These are phyloP conservation scores for Grosmannia serpens DNA, from an alignment of 2,329 filamentous ascomycete genomes.

Conservation along the genomic window DNA sequence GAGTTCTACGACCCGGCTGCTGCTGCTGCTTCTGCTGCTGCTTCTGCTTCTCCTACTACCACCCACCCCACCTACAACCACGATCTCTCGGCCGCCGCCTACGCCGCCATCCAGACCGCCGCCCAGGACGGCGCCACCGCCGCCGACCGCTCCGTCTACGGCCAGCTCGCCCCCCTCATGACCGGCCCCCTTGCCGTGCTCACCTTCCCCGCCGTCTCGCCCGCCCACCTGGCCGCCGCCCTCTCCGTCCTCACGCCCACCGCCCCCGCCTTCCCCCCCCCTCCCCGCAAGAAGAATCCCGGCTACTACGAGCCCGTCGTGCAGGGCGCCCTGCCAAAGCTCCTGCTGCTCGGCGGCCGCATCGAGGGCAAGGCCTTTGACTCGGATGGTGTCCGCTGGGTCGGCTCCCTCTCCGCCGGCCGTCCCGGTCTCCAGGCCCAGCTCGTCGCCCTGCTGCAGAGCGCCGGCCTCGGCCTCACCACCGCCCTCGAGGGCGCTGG, in stretches of 20 bases:
- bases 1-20: slow-evolving; percentile 61
- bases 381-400: slow-evolving; percentile 51
- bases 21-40: too few relatives aligned
- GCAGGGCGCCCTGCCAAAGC: slow-evolving; percentile 73
- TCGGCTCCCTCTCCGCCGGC: slow-evolving; percentile 68
- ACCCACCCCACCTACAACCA: slow-evolving; percentile 28
- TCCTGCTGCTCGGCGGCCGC: slow-evolving; percentile 75
- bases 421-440: slow-evolving; percentile 70
- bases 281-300: slow-evolving; percentile 62
- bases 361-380: slow-evolving; percentile 83
- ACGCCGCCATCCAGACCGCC: slow-evolving; percentile 23
- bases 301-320: slow-evolving; percentile 70
- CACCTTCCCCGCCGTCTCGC: slow-evolving; percentile 71
- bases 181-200: slow-evolving; percentile 72
- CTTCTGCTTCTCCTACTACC: too few relatives aligned
- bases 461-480: slow-evolving; percentile 66
- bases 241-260: slow-evolving; percentile 67
- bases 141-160: slow-evolving; percentile 31
- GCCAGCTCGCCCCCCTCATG: slow-evolving; percentile 61
- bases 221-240: slow-evolving; percentile 70
- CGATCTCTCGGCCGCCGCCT: slow-evolving; percentile 43
- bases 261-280: slow-evolving; percentile 63
- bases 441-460: slow-evolving; percentile 70
- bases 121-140: slow-evolving; percentile 16
- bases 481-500: slow-evolving; percentile 67